A percentile compares a stretch with the other conserved stretches of the same genome.
These are phyloP conservation scores for Metarhizium robertsii DNA, from an alignment of 2,329 filamentous ascomycete genomes.

Conservation along the genomic window DNA sequence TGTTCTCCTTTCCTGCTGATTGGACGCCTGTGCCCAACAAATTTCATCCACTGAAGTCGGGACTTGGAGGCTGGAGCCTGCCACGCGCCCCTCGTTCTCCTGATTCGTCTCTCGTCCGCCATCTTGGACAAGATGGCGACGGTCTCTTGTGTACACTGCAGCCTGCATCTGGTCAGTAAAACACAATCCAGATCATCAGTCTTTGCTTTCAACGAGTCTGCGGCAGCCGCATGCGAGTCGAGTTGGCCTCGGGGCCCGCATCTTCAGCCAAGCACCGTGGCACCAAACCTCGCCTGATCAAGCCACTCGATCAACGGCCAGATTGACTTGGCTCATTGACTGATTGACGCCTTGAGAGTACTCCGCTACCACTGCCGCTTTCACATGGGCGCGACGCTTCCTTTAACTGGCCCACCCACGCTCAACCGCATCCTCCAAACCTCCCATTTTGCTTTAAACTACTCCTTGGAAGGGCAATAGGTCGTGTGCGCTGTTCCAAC, in stretches of 20 bases:
- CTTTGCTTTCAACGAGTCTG: no score
- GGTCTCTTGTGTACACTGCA: no score
- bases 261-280: no score
- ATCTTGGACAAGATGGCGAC: no score
- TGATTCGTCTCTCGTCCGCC: background rate
- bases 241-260: no score
- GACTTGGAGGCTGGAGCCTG: no score
- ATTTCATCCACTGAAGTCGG: background rate
- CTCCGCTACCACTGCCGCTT: slow-evolving; percentile 6
- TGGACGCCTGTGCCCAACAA: background rate
- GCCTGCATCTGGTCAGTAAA: background rate
- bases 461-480: slow-evolving; percentile 25
- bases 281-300: no score
- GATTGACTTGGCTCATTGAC: no score
- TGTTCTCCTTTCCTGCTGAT: background rate
- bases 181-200: background rate
- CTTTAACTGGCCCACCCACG: slow-evolving; percentile 20
- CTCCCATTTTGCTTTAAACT: slow-evolving; percentile 9
- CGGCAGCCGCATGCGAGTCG: no score
- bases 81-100: background rate
- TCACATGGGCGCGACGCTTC: slow-evolving; percentile 19
- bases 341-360: background rate
- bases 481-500: slow-evolving; percentile 27
- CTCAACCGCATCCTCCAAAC: slow-evolving; percentile 14
- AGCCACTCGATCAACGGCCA: no score